Conservation (phyloP, 768 basidiomycete species). For the Lentinula aciculospora region DNA sequence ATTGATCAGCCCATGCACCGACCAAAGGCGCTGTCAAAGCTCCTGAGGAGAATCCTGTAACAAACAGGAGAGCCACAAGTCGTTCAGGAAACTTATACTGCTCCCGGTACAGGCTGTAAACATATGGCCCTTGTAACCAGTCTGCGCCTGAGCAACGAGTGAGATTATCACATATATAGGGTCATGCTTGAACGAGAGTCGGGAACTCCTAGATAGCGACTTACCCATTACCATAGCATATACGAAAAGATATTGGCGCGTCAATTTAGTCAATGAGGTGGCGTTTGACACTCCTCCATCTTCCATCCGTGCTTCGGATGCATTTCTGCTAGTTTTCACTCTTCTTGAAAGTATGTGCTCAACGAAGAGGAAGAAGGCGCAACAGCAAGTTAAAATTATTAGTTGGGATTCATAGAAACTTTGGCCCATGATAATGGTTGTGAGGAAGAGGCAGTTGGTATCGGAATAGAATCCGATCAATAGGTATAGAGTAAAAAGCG, state of each 20-base stretch:
- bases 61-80: constrained; percentile 64
- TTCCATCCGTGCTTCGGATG: constrained; percentile 7
- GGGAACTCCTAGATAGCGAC: constrained; percentile 13
- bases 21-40: constrained; percentile 65
- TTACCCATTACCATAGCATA: constrained; percentile 73
- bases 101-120: constrained; percentile 69
- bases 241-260: constrained; percentile 54
- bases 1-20: constrained; percentile 74
- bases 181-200: not conserved
- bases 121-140: constrained; percentile 78
- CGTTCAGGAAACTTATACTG: constrained; percentile 61
- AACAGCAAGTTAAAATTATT: constrained; percentile 26
- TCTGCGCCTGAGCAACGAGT: constrained; percentile 47
- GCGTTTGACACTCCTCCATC: constrained; percentile 4
- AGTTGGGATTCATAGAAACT: constrained; percentile 37
- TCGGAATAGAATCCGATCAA: not conserved
- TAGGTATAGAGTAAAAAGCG: not conserved
- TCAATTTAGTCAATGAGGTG: constrained; percentile 24
- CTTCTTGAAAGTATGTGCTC: constrained; percentile 23
- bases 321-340: constrained; percentile 13
- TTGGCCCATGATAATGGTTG: not conserved
- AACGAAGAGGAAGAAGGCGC: constrained; percentile 26
- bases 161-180: too few species aligned
- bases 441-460: not conserved
- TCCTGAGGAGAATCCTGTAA: constrained; percentile 72